Conservation (phyloP, 768 basidiomycete genomes). For the Collybiopsis luxurians region DNA sequence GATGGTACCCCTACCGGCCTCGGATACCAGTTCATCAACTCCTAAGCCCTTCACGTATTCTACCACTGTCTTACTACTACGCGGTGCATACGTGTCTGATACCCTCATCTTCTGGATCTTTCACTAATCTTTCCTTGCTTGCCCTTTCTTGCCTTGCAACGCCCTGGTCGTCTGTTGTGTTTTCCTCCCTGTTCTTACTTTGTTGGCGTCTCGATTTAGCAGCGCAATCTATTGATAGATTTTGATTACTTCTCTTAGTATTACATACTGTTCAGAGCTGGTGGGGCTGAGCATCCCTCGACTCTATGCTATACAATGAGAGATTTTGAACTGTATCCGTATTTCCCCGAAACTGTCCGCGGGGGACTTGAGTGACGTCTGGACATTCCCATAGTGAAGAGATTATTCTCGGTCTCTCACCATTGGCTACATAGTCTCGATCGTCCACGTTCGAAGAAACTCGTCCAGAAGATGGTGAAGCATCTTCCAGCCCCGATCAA, state of each 20-base stretch:
- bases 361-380: background rate
- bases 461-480: conserved; percentile 29
- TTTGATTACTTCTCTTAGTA: background rate
- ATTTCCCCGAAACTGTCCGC: background rate
- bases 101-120: background rate
- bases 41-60: too few species aligned
- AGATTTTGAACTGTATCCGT: background rate
- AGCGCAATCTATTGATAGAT: background rate
- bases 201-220: conserved; percentile 1
- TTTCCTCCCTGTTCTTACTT: conserved; percentile 14
- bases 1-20: conserved; percentile 50
- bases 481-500: conserved; percentile 68
- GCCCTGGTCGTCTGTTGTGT: background rate
- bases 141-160: background rate
- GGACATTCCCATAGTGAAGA: too few species aligned
- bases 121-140: background rate
- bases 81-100: background rate
- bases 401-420: too few species aligned
- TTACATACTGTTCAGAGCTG: background rate
- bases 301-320: background rate
- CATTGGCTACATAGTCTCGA: too few species aligned
- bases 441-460: too few species aligned
- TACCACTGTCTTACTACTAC: too few species aligned
- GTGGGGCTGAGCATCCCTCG: conserved; percentile 3
- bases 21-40: conserved; percentile 47